phyloP scores from a whole-genome alignment of 2,329 filamentous ascomycete genomes.

The Fusarium fujikuroi region DNA sequence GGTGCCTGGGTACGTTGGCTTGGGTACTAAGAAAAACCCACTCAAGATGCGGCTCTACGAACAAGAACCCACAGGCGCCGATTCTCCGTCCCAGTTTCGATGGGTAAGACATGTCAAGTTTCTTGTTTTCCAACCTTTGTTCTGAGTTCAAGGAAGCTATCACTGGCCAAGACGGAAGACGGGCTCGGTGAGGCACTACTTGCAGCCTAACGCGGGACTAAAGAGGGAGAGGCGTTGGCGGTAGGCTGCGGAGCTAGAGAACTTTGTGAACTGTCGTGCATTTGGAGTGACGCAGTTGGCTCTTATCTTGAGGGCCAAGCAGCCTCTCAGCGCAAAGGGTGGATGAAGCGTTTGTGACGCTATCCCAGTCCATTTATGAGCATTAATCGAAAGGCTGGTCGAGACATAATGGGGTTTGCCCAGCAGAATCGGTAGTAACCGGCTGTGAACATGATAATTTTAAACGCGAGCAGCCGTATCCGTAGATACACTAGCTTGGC shows the following conservation, averaged over 20 bases:
- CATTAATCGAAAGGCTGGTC: background rate
- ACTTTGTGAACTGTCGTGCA: conserved; percentile 25
- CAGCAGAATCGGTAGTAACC: background rate
- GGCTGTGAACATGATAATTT: background rate
- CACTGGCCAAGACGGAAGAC: conserved; percentile 14
- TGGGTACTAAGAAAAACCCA: background rate
- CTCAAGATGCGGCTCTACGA: conserved; percentile 1
- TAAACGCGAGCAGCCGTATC: background rate
- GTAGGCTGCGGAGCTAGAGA: conserved; percentile 8
- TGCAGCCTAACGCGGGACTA: conserved; percentile 23
- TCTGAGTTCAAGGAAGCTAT: conserved; percentile 18
- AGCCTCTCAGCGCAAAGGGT: background rate
- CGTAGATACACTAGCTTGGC: background rate
- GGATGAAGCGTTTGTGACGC: conserved; percentile 9
- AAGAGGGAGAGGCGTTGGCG: conserved; percentile 33
- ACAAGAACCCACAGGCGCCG: conserved; percentile 7
- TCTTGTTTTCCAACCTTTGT: conserved; percentile 14
- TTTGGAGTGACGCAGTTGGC: conserved; percentile 22
- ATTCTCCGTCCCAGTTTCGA: conserved; percentile 22
- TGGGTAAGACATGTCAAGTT: conserved; percentile 17
- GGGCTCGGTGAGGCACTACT: conserved; percentile 3
- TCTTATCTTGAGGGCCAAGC: background rate
- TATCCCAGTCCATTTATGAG: background rate
- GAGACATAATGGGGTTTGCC: background rate
- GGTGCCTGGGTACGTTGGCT: background rate